phyloP scores from a whole-genome alignment of 108 stramenopile genomes.

The Thalassiosira profunda region DNA sequence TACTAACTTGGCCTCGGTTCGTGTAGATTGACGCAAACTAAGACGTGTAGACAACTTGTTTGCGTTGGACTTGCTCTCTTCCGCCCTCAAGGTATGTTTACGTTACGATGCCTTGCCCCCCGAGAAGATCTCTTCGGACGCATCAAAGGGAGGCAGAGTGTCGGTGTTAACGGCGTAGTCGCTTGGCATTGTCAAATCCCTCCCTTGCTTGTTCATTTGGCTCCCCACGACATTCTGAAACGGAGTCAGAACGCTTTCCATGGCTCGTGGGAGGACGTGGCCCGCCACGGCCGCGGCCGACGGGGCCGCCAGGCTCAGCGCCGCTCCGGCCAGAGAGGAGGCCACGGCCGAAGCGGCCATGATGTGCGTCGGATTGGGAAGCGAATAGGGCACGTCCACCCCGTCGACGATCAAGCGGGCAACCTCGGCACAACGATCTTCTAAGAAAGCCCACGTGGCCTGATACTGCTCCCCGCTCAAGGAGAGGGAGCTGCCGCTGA shows the following conservation, averaged over 20 bases:
- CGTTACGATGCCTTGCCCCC: not conserved
- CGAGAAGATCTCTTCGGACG: slow-evolving; percentile 17
- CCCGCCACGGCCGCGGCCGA: slow-evolving; percentile 29
- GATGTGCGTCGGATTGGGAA: slow-evolving; percentile 37
- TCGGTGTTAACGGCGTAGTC: slow-evolving; percentile 20
- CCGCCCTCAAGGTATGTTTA: too few relatives aligned
- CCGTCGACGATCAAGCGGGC: slow-evolving; percentile 32
- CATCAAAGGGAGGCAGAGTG: slow-evolving; percentile 34
- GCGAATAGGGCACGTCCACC: slow-evolving; percentile 7
- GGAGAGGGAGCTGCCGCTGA: slow-evolving; percentile 20
- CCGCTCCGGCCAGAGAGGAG: slow-evolving; percentile 65
- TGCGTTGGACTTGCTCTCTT: too few relatives aligned
- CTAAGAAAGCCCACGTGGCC: slow-evolving; percentile 76
- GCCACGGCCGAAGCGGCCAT: slow-evolving; percentile 60
- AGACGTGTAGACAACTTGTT: too few relatives aligned
- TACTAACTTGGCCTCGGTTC: not conserved
- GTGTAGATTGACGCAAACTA: too few relatives aligned
- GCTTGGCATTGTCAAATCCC: slow-evolving; percentile 13
- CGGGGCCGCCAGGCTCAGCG: slow-evolving; percentile 63
- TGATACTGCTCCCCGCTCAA: slow-evolving; percentile 32
- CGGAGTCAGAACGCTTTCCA: slow-evolving; percentile 23
- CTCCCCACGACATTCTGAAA: slow-evolving; percentile 14
- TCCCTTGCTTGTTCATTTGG: not conserved
- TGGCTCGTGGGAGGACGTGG: slow-evolving; percentile 17
- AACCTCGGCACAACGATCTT: slow-evolving; percentile 59